Evolutionary conservation across 352 stramenopile species (phyloP), one percentile per base, ranked within the genome.

Genomic region (Pythium coloratum): DNA sequence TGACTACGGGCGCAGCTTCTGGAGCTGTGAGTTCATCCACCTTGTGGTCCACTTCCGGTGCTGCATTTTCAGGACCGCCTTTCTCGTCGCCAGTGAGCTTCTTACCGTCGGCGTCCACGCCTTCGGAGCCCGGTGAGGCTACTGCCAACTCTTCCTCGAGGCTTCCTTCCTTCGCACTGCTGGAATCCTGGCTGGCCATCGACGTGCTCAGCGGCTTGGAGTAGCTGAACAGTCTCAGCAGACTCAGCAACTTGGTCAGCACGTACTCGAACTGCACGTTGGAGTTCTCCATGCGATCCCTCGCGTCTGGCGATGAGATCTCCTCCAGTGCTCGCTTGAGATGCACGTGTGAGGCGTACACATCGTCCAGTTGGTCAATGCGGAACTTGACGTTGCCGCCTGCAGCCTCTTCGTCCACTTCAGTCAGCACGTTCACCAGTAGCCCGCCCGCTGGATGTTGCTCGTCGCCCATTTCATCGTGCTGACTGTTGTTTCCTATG

Each of bases 211-310:
- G 28, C 51, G 82, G 82, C 57, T 86, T 78, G 30, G 86, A 90
- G 64, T 89, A 92, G 63, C 82, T 92, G 30, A 92, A 83, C 34
- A 94, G 64, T 2, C 84, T 80, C 59, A 94, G 68, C 33, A 94
- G 57, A 36, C 78, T 79, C 55, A 92, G 64, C 68, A 92, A 62
- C 56, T 94, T 92, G 55, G 82, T 80, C 38, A 92, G 64, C 26
- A 80, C 86, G 59, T 81, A 80, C 72, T 94, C 86, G 53, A 92
- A 90, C n/a, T 92, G 67, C n/a, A 92, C 80, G 55, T 92, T 89
- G 26, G 82, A 88, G 59, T 89, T 86, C 55, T 88, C 80, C 75
- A 94, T 88, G 46, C 82, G 82, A 49, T 92, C 84, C 16, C 84
- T 78, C 12, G 82, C 77, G 53, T 92, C 84, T 0, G 83, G 83